Percentiles rank a stretch among this genome's conserved stretches.
Evolutionary conservation across 345 rosid genomes (phyloP).

Genomic region (Murraya koenigii): DNA sequence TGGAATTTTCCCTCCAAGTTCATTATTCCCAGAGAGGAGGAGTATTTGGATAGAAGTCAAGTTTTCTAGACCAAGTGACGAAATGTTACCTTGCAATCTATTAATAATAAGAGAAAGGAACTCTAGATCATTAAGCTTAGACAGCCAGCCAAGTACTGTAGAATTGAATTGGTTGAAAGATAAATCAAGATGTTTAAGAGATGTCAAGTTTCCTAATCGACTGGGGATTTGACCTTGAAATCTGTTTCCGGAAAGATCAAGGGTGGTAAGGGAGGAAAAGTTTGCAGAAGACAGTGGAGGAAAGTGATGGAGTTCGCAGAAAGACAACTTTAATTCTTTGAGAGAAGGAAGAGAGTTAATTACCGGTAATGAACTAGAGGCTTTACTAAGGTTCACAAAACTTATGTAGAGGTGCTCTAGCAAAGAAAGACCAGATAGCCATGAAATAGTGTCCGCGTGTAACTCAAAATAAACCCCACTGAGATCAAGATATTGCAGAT

Average conservation of each 20-base stretch:
- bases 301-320: not conserved
- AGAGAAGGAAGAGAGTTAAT: not conserved
- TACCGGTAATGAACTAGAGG: not conserved
- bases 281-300: not conserved
- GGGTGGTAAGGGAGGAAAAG: not conserved
- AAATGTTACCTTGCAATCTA: slow-evolving; percentile 3
- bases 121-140: not conserved
- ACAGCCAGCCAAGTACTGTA: slow-evolving; percentile 14
- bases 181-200: slow-evolving; percentile 13
- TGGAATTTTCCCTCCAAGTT: not conserved
- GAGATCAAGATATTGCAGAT: not conserved
- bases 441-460: not conserved
- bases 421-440: not conserved
- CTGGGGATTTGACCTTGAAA: not conserved
- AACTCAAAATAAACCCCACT: not conserved
- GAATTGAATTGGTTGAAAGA: not conserved
- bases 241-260: not conserved
- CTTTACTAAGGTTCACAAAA: not conserved
- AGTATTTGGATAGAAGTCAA: slow-evolving; percentile 12
- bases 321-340: not conserved
- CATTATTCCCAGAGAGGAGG: not conserved
- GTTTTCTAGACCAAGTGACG: slow-evolving; percentile 12
- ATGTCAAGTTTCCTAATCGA: slow-evolving; percentile 2
- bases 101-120: not conserved
- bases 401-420: not conserved